These are phyloP conservation scores for Cyclostephanos invisitatus DNA, from an alignment of 108 stramenopile genomes.

Conservation along the genomic window DNA sequence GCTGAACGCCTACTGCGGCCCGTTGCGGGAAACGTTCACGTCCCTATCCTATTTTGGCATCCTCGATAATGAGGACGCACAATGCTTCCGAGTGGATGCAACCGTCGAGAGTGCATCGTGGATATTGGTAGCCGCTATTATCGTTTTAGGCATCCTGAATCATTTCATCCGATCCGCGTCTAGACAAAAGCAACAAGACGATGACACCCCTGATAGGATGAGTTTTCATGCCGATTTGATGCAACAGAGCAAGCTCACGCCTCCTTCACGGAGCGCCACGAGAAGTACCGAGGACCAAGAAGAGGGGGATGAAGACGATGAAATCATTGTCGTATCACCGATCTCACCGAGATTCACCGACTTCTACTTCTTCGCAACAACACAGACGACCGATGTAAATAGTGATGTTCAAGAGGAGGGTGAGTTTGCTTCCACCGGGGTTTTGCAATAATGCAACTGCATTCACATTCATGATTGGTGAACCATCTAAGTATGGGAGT, in stretches of 20 bases:
- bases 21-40: constrained; percentile 55
- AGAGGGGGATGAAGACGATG: neutral
- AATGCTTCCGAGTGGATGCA: constrained; percentile 75
- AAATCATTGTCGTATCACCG: constrained; percentile 8
- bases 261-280: neutral
- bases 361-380: constrained; percentile 27
- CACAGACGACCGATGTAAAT: no score
- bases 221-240: constrained; percentile 29
- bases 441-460: no score
- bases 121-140: constrained; percentile 50
- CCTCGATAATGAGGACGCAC: constrained; percentile 66
- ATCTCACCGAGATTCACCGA: constrained; percentile 42
- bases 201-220: constrained; percentile 15
- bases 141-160: constrained; percentile 23
- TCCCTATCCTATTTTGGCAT: constrained; percentile 65
- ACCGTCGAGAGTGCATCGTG: constrained; percentile 64
- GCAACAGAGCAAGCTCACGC: constrained; percentile 9
- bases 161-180: constrained; percentile 42
- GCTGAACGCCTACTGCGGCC: constrained; percentile 71
- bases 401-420: no score
- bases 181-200: constrained; percentile 29
- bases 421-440: no score
- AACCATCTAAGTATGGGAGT: no score
- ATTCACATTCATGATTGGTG: no score
- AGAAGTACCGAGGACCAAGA: neutral